Evolutionary conservation across 1,139 yeast genomes (phyloP).

Genomic region (Debaryomyces subglobosus): DNA sequence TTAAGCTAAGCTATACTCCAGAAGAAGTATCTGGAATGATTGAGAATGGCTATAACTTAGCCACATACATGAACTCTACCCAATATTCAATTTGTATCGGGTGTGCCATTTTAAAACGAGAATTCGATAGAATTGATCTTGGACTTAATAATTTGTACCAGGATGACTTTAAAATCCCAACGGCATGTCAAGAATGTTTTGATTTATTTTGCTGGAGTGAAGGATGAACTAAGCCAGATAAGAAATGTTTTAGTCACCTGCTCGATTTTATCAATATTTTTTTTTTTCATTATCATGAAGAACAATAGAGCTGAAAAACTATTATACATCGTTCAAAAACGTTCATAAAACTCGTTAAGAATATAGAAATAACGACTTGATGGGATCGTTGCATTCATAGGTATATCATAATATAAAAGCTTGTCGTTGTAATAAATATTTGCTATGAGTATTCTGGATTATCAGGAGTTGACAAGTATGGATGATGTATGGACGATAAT

Average conservation of each 20-base stretch:
- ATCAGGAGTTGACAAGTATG: neutral
- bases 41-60: constrained; percentile 54
- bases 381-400: neutral
- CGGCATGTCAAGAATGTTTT: constrained; percentile 24
- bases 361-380: neutral
- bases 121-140: constrained; percentile 44
- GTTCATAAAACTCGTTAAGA: neutral
- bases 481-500: constrained; percentile 25
- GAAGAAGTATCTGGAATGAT: constrained; percentile 49
- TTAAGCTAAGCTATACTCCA: constrained; percentile 52
- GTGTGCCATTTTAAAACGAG: constrained; percentile 61
- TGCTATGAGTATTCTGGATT: neutral
- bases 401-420: neutral
- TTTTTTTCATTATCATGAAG: neutral
- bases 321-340: neutral
- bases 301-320: neutral
- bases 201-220: constrained; percentile 25
- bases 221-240: neutral
- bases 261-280: neutral
- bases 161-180: constrained; percentile 17
- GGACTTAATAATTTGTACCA: constrained; percentile 2
- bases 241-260: constrained; percentile 1
- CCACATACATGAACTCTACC: constrained; percentile 48
- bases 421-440: neutral
- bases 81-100: constrained; percentile 56